phyloP scores from a whole-genome alignment of 2,329 filamentous ascomycete genomes.

The Colletotrichum noveboracense region DNA sequence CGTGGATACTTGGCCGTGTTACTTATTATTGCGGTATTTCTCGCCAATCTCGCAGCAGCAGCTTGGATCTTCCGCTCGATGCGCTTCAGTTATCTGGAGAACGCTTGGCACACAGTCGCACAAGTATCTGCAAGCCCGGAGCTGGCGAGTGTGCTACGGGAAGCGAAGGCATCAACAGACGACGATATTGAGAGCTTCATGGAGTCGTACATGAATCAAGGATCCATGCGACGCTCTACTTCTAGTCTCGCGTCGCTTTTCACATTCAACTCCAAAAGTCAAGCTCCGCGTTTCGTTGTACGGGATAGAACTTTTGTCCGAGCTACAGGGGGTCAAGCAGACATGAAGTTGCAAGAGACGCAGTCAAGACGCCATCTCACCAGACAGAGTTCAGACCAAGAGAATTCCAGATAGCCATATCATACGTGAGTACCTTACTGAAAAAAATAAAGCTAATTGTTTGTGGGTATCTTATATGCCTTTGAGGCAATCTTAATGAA shows the following conservation, averaged over 20 bases:
- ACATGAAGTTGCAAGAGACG: not conserved
- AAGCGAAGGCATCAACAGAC: not conserved
- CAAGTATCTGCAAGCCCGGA: not conserved
- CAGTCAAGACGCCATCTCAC: not conserved
- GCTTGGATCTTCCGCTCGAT: not conserved
- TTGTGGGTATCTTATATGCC: not conserved
- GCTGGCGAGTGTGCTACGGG: not conserved
- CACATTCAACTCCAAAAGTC: not conserved
- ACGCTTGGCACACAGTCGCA: not conserved
- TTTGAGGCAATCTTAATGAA: not conserved
- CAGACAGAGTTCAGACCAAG: not conserved
- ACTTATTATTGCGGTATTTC: not conserved
- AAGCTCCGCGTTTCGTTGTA: not conserved
- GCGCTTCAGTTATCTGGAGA: not conserved
- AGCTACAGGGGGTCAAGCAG: not conserved
- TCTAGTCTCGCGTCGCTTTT: not conserved
- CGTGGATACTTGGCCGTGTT: not conserved
- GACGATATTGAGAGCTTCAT: not conserved
- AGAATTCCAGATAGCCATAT: not conserved
- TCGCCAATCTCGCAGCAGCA: not conserved
- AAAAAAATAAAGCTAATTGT: accelerated
- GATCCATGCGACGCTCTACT: not conserved
- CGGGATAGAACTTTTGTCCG: not conserved
- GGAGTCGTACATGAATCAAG: not conserved
- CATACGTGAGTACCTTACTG: not conserved